phyloP scores from a whole-genome alignment of 306 rosid genomes.

The Prinsepia uniflora region DNA sequence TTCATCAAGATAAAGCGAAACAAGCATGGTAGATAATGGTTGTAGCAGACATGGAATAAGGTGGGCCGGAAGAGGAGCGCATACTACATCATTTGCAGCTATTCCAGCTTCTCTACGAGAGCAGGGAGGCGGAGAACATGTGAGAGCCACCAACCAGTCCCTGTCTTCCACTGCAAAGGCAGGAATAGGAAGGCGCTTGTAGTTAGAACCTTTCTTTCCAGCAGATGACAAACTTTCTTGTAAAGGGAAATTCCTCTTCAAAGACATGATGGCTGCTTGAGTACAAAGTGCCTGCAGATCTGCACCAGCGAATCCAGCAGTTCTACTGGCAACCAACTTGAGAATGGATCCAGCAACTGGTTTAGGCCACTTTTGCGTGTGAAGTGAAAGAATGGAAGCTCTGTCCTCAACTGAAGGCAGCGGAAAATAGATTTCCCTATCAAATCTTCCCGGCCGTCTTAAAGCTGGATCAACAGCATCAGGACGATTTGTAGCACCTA shows the following conservation, averaged over 20 bases:
- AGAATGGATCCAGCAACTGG: slow-evolving; percentile 72
- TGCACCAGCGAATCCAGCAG: slow-evolving; percentile 96
- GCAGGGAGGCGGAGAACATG: slow-evolving; percentile 75
- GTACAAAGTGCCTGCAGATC: slow-evolving; percentile 99
- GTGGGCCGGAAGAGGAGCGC: slow-evolving; percentile 80
- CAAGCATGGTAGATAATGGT: slow-evolving; percentile 68
- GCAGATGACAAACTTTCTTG: slow-evolving; percentile 69
- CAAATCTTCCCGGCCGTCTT: slow-evolving; percentile 96
- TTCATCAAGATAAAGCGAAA: slow-evolving; percentile 77
- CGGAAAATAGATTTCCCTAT: slow-evolving; percentile 93
- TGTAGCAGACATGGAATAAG: slow-evolving; percentile 74
- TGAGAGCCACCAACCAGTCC: slow-evolving; percentile 93
- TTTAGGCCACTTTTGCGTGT: slow-evolving; percentile 95
- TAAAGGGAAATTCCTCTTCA: slow-evolving; percentile 94
- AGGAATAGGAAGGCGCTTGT: slow-evolving; percentile 65
- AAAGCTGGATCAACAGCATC: slow-evolving; percentile 96
- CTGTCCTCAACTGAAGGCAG: slow-evolving; percentile 85
- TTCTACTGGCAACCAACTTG: slow-evolving; percentile 73
- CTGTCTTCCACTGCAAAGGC: slow-evolving; percentile 88
- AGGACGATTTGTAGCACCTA: slow-evolving; percentile 98
- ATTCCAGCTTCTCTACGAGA: slow-evolving; percentile 90
- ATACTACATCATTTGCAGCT: slow-evolving; percentile 81
- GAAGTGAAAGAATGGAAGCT: slow-evolving; percentile 93
- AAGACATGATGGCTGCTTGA: slow-evolving; percentile 82
- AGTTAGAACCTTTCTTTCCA: slow-evolving; percentile 42